Percentiles rank a stretch among this genome's conserved stretches.
phyloP scores from a whole-genome alignment of 2,329 filamentous ascomycete genomes.

The Akanthomyces muscarius region DNA sequence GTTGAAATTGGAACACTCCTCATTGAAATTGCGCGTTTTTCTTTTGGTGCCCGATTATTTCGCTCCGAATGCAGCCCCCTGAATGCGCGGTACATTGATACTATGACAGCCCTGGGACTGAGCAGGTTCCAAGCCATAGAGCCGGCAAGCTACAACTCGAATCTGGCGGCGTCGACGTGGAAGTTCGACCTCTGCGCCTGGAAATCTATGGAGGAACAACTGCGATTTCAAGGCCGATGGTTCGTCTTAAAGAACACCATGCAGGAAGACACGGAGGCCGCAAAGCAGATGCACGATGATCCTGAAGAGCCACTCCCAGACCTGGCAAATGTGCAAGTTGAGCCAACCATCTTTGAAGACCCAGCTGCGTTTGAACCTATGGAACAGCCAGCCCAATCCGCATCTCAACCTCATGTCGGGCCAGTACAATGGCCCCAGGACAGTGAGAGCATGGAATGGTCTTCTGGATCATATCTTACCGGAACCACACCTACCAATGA shows the following conservation, averaged over 20 bases:
- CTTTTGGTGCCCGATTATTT: conserved; percentile 1
- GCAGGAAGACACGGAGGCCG: background rate
- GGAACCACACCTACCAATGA: background rate
- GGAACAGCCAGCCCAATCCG: background rate
- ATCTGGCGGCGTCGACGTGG: background rate
- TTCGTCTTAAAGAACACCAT: background rate
- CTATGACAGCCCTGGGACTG: background rate
- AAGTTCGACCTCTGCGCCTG: conserved; percentile 6
- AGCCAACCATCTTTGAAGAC: background rate
- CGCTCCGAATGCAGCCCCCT: conserved; percentile 3
- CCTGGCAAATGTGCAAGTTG: background rate
- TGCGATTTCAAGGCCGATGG: background rate
- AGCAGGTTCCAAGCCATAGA: background rate
- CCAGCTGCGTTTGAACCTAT: background rate
- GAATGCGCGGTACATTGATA: background rate
- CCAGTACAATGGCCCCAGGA: background rate
- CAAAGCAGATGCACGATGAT: background rate
- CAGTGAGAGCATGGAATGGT: background rate
- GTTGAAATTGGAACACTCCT: background rate
- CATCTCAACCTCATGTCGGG: background rate
- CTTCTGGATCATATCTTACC: background rate
- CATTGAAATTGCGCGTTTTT: background rate
- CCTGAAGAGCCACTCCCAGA: background rate
- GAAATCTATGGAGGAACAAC: background rate
- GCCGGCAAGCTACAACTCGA: background rate